Evolutionary conservation across 805 yeast genomes (phyloP).

Genomic region (Maudiozyma bulderi): DNA sequence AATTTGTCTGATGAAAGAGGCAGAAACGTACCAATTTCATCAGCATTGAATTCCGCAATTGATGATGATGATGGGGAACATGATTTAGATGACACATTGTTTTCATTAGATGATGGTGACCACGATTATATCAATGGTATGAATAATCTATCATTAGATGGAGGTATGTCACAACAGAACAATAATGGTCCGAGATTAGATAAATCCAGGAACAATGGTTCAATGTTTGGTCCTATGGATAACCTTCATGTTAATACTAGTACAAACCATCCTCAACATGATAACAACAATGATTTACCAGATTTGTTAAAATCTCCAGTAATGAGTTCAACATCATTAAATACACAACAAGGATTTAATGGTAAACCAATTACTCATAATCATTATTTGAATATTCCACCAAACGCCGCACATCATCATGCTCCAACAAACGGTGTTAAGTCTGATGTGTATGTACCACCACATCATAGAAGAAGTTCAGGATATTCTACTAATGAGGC

Average conservation of each 20-base stretch:
- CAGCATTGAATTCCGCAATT: background rate
- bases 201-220: background rate
- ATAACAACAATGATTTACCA: conserved; percentile 15
- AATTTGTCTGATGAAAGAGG: background rate
- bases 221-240: background rate
- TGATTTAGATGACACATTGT: conserved; percentile 27
- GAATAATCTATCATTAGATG: conserved; percentile 16
- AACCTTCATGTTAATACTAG: background rate
- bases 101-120: conserved; percentile 29
- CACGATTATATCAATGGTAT: conserved; percentile 22
- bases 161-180: conserved; percentile 1
- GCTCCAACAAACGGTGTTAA: conserved; percentile 7
- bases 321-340: background rate
- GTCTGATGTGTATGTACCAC: conserved; percentile 38
- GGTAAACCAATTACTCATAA: background rate
- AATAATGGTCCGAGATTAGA: background rate
- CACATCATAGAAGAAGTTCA: conserved; percentile 40
- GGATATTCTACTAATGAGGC: conserved; percentile 17
- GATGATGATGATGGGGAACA: conserved; percentile 11
- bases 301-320: conserved; percentile 27
- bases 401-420: background rate
- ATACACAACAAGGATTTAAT: background rate
- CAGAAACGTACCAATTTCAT: background rate
- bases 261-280: background rate
- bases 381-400: background rate